Conservation (phyloP, 2,329 filamentous ascomycete genomes). For the Beauveria rudraprayagi region DNA sequence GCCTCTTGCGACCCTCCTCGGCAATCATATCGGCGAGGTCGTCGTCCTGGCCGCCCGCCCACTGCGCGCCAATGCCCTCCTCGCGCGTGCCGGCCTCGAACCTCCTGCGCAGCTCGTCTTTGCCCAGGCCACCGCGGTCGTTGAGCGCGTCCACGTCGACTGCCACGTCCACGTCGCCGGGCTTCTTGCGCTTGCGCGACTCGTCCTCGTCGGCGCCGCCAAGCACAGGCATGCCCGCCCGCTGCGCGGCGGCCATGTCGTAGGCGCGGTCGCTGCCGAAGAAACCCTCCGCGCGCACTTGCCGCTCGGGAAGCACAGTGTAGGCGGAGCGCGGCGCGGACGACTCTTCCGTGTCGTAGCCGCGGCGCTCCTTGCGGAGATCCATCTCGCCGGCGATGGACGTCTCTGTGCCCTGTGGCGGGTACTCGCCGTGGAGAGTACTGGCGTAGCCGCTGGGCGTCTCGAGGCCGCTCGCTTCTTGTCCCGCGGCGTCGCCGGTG, state of each 20-base stretch:
- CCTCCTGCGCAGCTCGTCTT: constrained; percentile 70
- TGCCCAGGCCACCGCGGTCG: constrained; percentile 67
- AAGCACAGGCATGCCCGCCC: constrained; percentile 59
- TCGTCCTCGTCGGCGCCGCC: constrained; percentile 63
- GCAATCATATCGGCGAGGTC: constrained; percentile 95
- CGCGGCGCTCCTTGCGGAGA: constrained; percentile 72
- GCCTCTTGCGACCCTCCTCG: constrained; percentile 80
- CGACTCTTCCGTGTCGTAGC: constrained; percentile 79
- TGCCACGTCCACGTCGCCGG: constrained; percentile 87
- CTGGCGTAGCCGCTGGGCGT: constrained; percentile 76
- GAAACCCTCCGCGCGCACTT: constrained; percentile 81
- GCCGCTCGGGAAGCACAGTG: constrained; percentile 81
- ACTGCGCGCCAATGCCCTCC: constrained; percentile 59
- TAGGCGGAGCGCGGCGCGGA: constrained; percentile 72
- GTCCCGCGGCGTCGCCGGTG: constrained; percentile 53
- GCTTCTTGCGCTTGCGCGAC: constrained; percentile 82
- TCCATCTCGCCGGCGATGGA: constrained; percentile 82
- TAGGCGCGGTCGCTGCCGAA: constrained; percentile 94
- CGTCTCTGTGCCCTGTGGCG: constrained; percentile 58
- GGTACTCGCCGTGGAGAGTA: constrained; percentile 71
- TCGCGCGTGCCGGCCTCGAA: constrained; percentile 67
- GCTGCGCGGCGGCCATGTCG: constrained; percentile 57
- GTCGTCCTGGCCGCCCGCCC: constrained; percentile 60
- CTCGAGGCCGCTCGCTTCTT: constrained; percentile 61
- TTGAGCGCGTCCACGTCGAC: constrained; percentile 78